Evolutionary conservation across 2,329 filamentous ascomycete species (phyloP), one percentile per base, ranked within the genome.

Genomic region (Stemphylium beticola): DNA sequence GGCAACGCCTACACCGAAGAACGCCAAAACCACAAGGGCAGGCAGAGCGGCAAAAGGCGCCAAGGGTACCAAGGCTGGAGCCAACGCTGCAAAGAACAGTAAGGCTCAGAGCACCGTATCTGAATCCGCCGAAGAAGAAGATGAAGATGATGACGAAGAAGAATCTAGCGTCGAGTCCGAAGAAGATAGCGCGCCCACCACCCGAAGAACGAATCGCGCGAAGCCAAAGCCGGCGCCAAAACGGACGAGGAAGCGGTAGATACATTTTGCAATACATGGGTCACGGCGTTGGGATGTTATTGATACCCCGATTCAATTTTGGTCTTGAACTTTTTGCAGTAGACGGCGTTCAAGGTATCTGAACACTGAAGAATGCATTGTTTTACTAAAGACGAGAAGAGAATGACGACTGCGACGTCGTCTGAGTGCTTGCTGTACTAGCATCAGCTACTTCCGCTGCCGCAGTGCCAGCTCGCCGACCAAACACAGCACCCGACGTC

Each of bases 401-500:
- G 37, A 40, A 34, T 17, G 4, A 36, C 9, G 37, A 26, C 6
- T n/a, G 46, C 40, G n/a, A 32, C n/a, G 24, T 22, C 4, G 33
- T 33, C 9, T 9, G 8, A 29, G 26, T 29, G 26, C 26, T 29
- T 29, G 26, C 26, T 10, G 10, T 29, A 7, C 26, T 4, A 7
- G 14, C 33, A 44, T 26, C 49, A 14, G 53, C 47, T n/a, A 59
- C 17, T 5, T 38, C 46, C 22, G 70, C 69, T 9, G 69, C 71
- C 3, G 60, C 60, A 32, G 36, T 55, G 10, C 78, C 79, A 33
- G 79, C 78, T 47, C 74, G 72, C 4, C 78, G 66, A n/a, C 78
- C 79, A 74, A 81, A 81, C 0, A 87, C 83, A 0, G 83, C 76
- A 0, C 85, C 85, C 17, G 83, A 81, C 0, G 83, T 87, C 65